Evolutionary conservation across 2,329 filamentous ascomycete genomes (phyloP).

Genomic region (Penicillium sp.): DNA sequence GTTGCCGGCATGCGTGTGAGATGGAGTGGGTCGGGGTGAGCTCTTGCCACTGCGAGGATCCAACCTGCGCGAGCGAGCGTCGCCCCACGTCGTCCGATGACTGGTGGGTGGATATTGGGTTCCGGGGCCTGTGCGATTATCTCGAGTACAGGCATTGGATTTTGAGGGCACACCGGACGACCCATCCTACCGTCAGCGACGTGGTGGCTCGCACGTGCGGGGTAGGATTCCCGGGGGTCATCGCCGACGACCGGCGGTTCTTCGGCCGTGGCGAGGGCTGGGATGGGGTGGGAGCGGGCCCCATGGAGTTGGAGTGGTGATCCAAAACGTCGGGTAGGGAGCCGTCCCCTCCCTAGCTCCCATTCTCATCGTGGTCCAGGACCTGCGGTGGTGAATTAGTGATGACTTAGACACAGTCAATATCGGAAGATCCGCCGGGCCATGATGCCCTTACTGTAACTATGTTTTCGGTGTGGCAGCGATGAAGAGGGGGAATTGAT

Average conservation of each 20-base stretch:
- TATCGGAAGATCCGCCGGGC: no score
- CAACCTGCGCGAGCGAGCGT: slow-evolving; percentile 26
- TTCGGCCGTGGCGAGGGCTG: slow-evolving; percentile 35
- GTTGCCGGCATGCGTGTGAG: slow-evolving; percentile 30
- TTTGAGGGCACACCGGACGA: slow-evolving; percentile 30
- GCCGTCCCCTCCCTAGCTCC: slow-evolving; percentile 7
- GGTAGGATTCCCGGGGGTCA: slow-evolving; percentile 29
- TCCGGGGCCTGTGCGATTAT: slow-evolving; percentile 19
- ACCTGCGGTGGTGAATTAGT: neutral
- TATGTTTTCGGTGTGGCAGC: neutral
- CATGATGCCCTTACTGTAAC: slow-evolving; percentile 3
- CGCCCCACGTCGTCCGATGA: slow-evolving; percentile 17
- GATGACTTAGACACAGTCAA: no score
- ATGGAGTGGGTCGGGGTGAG: slow-evolving; percentile 33
- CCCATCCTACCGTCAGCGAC: slow-evolving; percentile 28
- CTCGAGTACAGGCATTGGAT: slow-evolving; percentile 32
- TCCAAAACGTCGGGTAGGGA: neutral
- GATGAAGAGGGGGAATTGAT: neutral
- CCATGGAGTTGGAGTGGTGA: slow-evolving; percentile 31
- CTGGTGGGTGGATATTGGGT: slow-evolving; percentile 15
- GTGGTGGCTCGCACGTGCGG: slow-evolving; percentile 27
- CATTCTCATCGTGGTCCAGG: slow-evolving; percentile 2
- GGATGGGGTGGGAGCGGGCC: slow-evolving; percentile 32
- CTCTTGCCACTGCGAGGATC: slow-evolving; percentile 26
- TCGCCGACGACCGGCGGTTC: slow-evolving; percentile 21